Conservation (phyloP, 2,329 filamentous ascomycete genomes). For the Aspergillus sp. region DNA sequence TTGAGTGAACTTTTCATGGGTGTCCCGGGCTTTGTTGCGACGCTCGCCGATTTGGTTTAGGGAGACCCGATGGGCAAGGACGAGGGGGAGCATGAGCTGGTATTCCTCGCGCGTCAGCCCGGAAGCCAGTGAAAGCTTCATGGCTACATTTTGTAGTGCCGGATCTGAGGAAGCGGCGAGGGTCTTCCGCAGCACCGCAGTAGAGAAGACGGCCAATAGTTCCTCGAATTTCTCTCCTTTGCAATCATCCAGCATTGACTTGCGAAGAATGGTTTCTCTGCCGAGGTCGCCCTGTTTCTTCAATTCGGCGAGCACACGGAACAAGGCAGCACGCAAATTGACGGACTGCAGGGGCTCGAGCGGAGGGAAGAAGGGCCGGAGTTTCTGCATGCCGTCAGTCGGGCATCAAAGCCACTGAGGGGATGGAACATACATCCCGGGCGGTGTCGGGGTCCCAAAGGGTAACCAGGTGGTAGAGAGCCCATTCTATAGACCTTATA, state of each 20-base stretch:
- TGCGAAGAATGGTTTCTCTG: constrained; percentile 76
- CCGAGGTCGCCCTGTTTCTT: constrained; percentile 87
- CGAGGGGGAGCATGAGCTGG: constrained; percentile 60
- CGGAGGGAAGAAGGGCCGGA: constrained; percentile 87
- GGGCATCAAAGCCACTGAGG: neutral
- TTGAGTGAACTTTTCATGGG: constrained; percentile 65
- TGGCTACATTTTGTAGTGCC: constrained; percentile 52
- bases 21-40: constrained; percentile 61
- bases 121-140: constrained; percentile 58
- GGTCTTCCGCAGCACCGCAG: constrained; percentile 73
- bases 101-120: constrained; percentile 36
- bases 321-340: constrained; percentile 81
- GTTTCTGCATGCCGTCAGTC: constrained; percentile 60
- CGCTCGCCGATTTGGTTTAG: constrained; percentile 61
- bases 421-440: constrained; percentile 58
- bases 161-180: constrained; percentile 49
- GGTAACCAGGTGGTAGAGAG: constrained; percentile 81
- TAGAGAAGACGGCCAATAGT: constrained; percentile 79
- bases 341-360: constrained; percentile 86
- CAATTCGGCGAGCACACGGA: constrained; percentile 76
- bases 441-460: constrained; percentile 80
- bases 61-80: constrained; percentile 71
- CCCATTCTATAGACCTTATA: constrained; percentile 83
- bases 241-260: constrained; percentile 97
- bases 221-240: constrained; percentile 90